Base-by-base conservation (phyloP, 2,329 filamentous ascomycete genomes). In the Bertia moriformis region DNA sequence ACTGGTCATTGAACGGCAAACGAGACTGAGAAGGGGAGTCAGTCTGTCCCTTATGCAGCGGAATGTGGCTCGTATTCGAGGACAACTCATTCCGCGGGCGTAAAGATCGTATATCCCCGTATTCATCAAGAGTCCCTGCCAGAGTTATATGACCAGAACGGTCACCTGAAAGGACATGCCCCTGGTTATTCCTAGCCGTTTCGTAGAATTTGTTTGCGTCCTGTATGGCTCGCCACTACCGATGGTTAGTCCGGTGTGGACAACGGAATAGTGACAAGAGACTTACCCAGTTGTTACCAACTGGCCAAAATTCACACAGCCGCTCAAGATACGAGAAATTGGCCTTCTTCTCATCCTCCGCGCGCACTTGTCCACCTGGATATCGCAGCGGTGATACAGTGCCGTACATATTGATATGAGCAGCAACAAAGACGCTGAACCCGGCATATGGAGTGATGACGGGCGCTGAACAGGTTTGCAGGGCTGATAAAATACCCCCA, bases 331-430 rank as follows among this genome's bases (percentile, higher is more conserved):
- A 58, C 4, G 41, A 37, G 2, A 58, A 43, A n/a, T 58, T 58
- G 3, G 41, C 39, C 20, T 37, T 46, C 41, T 55, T 58, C 39
- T 57, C 55, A 14, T 47, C 42, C 37, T 56, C 52, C 2, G 55
- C 55, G 12, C 51, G 43, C 19, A 46, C 47, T 2, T 49, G 42
- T 1, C 55, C 55, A 0, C 55, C 55, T 0, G 55, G 55, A 29
- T 58, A 58, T 10, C 49, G 46, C n/a, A 43, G 42, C 2, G 55
- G 54, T 1, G 46, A 49, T 7, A 58, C 50, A 4, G 55, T 56
- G 2, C 55, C 55, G 39, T 58, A 57, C 55, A 58, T 57, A 36
- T 58, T 58, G 35, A 58, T 55, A 32, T 58, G 55, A 3, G 53
- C 55, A 7, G 55, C 53, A 12, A 58, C 55, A 29, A 58, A 58